A percentile compares a stretch with the other conserved stretches of the same genome.
These are phyloP conservation scores for Aspergillus persii DNA, from an alignment of 2,329 filamentous ascomycete genomes.

Conservation along the genomic window DNA sequence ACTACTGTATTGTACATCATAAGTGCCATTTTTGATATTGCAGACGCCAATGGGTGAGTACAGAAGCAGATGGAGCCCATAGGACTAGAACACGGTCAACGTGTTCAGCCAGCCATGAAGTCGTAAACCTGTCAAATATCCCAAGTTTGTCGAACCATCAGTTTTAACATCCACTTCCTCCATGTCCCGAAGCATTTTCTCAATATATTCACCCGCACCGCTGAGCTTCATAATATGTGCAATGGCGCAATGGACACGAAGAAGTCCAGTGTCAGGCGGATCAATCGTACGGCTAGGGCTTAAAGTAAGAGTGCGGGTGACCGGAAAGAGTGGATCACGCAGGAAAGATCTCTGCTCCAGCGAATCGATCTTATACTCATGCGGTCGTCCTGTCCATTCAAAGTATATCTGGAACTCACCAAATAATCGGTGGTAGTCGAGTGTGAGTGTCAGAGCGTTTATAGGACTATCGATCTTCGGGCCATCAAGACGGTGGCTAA, in stretches of 20 bases:
- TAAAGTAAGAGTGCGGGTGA: constrained; percentile 18
- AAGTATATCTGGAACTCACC: background rate
- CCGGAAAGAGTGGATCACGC: background rate
- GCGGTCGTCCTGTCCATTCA: background rate
- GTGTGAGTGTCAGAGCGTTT: background rate
- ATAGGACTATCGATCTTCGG: background rate
- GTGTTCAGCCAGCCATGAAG: background rate
- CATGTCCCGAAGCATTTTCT: constrained; percentile 24
- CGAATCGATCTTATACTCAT: background rate
- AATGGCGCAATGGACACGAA: constrained; percentile 28
- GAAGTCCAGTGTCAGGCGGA: constrained; percentile 28
- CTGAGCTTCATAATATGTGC: constrained; percentile 27
- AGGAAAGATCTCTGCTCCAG: background rate
- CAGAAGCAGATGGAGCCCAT: no score
- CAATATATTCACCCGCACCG: constrained; percentile 24
- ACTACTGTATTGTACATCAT: no score
- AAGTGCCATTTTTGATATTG: no score
- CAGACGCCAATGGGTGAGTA: no score
- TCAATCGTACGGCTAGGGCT: constrained; percentile 31
- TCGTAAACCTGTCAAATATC: background rate
- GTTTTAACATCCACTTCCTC: constrained; percentile 15
- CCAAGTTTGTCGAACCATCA: constrained; percentile 13
- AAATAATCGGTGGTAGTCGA: background rate
- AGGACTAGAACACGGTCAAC: background rate
- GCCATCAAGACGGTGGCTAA: background rate